These are phyloP conservation scores for Athelia sp. DNA, from an alignment of 1,284 basidiomycete species.

Conservation along the genomic window DNA sequence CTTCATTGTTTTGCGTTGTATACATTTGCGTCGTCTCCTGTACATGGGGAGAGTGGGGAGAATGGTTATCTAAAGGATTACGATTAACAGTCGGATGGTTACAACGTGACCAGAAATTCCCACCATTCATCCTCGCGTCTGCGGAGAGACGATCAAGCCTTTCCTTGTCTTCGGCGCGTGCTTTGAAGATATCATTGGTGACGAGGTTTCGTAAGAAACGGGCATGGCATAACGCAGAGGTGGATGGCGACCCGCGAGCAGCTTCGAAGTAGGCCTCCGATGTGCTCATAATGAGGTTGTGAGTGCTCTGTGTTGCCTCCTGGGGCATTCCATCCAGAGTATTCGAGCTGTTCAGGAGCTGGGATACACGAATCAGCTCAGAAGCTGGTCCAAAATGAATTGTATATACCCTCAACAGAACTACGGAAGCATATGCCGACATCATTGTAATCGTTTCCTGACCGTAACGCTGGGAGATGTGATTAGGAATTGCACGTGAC, in stretches of 20 bases:
- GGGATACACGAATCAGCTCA: conserved; percentile 6
- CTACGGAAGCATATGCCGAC: conserved; percentile 79
- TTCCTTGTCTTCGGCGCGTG: conserved; percentile 37
- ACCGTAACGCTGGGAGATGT: conserved; percentile 56
- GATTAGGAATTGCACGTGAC: background rate
- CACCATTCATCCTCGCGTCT: conserved; percentile 48
- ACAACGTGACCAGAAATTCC: background rate
- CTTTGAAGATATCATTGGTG: conserved; percentile 54
- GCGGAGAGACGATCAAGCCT: conserved; percentile 32
- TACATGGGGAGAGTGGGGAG: conserved; percentile 9
- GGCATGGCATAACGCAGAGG: conserved; percentile 63
- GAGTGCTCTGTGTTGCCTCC: conserved; percentile 55
- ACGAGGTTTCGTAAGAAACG: conserved; percentile 71
- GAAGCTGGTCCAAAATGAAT: conserved; percentile 5
- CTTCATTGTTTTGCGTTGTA: conserved; percentile 17
- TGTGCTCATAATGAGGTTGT: conserved; percentile 56
- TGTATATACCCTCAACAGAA: conserved; percentile 58
- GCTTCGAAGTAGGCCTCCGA: conserved; percentile 73
- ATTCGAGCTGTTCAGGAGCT: conserved; percentile 64
- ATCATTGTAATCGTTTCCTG: conserved; percentile 79
- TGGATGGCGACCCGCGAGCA: conserved; percentile 53
- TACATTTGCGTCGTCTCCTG: conserved; percentile 3
- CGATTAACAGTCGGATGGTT: background rate
- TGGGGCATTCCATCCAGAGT: conserved; percentile 50
- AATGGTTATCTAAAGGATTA: conserved; percentile 4